Evolutionary conservation across 331 rosid genomes (phyloP).

Genomic region (Phaseolus coccineus): DNA sequence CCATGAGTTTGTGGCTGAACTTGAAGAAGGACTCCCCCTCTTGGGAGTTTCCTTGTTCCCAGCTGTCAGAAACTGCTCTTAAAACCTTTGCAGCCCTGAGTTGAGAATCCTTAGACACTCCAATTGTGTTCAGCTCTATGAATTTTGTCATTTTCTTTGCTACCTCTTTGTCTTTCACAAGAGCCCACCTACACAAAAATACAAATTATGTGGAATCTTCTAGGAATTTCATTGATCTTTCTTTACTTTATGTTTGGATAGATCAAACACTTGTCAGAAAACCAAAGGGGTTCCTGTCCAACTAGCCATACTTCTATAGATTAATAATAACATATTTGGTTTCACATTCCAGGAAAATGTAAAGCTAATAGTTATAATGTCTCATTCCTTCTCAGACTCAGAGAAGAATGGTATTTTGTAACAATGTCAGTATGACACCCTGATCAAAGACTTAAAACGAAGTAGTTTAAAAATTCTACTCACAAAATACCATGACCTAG

Average conservation of each 20-base stretch:
- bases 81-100: slow-evolving; percentile 80
- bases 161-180: slow-evolving; percentile 56
- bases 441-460: no score
- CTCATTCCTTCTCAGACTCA: no score
- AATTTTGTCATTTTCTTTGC: slow-evolving; percentile 82
- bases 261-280: neutral
- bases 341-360: no score
- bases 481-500: no score
- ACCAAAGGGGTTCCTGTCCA: neutral
- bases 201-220: neutral
- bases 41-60: slow-evolving; percentile 43
- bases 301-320: neutral
- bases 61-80: slow-evolving; percentile 61
- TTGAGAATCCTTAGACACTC: slow-evolving; percentile 91
- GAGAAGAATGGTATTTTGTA: no score
- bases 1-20: slow-evolving; percentile 61
- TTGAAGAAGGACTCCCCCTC: slow-evolving; percentile 61
- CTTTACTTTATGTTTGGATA: neutral
- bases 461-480: no score
- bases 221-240: neutral
- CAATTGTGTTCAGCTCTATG: slow-evolving; percentile 81
- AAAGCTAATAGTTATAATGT: no score
- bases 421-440: no score
- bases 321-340: neutral
- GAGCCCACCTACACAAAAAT: slow-evolving; percentile 49